Evolutionary conservation across 164 flowering plant genomes (phyloP).

Genomic region (Aristolochia contorta): DNA sequence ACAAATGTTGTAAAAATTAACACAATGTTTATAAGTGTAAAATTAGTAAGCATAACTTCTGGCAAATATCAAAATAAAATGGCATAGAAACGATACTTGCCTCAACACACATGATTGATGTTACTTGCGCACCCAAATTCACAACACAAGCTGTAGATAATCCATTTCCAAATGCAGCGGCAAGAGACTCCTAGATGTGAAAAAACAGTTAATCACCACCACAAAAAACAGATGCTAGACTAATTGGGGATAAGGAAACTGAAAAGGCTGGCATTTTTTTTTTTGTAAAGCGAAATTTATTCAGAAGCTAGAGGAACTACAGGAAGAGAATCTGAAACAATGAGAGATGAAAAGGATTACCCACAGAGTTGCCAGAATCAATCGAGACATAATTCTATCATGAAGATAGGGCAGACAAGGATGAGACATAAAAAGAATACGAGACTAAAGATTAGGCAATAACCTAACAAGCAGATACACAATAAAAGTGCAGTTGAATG

Average conservation of each 20-base stretch:
- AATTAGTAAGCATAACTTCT: too few species aligned
- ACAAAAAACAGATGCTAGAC: neutral
- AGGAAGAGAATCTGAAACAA: too few species aligned
- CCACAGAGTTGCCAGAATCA: too few species aligned
- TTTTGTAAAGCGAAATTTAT: too few species aligned
- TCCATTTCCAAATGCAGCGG: conserved; percentile 96
- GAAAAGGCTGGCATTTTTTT: neutral
- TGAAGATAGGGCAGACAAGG: neutral
- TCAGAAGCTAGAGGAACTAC: too few species aligned
- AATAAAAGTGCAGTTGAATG: too few species aligned
- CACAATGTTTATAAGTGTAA: too few species aligned
- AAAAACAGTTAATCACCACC: neutral
- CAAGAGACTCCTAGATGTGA: conserved; percentile 74
- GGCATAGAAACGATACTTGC: conserved; percentile 20
- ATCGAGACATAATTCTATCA: too few species aligned
- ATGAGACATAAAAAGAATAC: neutral
- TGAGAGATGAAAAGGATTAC: too few species aligned
- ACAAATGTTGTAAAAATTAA: too few species aligned
- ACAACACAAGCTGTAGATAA: conserved; percentile 94
- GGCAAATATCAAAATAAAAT: neutral
- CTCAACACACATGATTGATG: conserved; percentile 89
- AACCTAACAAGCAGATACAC: too few species aligned
- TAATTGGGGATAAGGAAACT: neutral
- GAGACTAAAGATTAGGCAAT: neutral
- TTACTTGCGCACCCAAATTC: conserved; percentile 88